A percentile compares a stretch with the other conserved stretches of the same genome.
These are phyloP conservation scores for Biancaea sappan DNA, from an alignment of 306 rosid genomes.

Conservation along the genomic window DNA sequence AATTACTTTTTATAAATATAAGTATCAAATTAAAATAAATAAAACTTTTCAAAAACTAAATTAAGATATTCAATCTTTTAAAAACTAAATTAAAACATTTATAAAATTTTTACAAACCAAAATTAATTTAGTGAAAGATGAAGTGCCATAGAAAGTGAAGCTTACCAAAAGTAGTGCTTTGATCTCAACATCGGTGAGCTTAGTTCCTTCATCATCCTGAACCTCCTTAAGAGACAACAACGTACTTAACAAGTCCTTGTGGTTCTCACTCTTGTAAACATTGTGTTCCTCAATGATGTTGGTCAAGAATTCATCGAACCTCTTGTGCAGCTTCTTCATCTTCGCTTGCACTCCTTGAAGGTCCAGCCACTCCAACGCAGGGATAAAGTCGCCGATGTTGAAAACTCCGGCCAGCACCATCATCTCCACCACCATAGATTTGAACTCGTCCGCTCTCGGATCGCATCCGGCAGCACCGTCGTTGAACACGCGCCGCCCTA, in stretches of 20 bases:
- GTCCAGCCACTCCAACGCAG: conserved; percentile 65
- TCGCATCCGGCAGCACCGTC: conserved; percentile 47
- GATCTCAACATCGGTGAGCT: conserved; percentile 61
- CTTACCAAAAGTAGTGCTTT: conserved; percentile 72
- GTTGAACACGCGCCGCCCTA: conserved; percentile 64
- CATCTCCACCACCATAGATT: conserved; percentile 69
- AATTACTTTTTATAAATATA: too few species aligned
- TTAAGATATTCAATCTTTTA: too few species aligned
- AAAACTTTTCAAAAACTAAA: too few species aligned
- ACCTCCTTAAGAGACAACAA: conserved; percentile 52
- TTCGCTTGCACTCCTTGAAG: conserved; percentile 58
- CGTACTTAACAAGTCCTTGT: conserved; percentile 51
- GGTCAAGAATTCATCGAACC: conserved; percentile 61
- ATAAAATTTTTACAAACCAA: too few species aligned
- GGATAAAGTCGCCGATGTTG: conserved; percentile 72
- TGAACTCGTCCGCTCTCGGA: conserved; percentile 59
- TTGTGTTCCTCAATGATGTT: conserved; percentile 60
- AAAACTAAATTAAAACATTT: too few species aligned
- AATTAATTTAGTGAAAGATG: too few species aligned
- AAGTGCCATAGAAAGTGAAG: not conserved
- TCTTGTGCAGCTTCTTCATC: conserved; percentile 63
- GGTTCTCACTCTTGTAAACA: conserved; percentile 29
- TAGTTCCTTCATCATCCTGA: conserved; percentile 37
- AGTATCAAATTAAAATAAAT: too few species aligned
- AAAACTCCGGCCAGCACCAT: conserved; percentile 71